Evolutionary conservation across 2,329 filamentous ascomycete genomes (phyloP), one percentile per base, ranked within the genome.

Genomic region (Emericellopsis cladophorae): DNA sequence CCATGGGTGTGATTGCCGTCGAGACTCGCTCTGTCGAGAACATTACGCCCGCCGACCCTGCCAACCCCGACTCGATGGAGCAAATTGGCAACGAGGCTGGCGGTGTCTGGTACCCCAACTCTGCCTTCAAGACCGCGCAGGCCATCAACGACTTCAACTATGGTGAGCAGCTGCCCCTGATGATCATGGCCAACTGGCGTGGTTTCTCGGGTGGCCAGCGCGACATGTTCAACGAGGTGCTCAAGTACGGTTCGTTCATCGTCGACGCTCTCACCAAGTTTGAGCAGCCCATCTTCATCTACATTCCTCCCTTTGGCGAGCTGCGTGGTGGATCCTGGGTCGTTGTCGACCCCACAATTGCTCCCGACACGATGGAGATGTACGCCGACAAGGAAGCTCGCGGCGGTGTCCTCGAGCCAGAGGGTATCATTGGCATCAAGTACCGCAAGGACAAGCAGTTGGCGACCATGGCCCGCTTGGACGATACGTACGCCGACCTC

Each of bases 121-220:
- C 90, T 10, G 92, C 92, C 21, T 98, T 90, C 81, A 98, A 98
- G 84, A 98, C 92, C 46, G 92, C 92, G 4, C 92, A 98, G 66
- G 92, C 92, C 42, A 94, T 98, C 68, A 88, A 84, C 55, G 92
- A 98, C 71, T 98, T 98, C 78, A 98, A 98, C 78, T 79, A 94
- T 50, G 92, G 92, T 60, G 92, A 98, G 68, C 92, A 98, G 70
- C 74, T 98, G 57, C 92, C 92, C 43, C 71, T 98, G 50, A 96
- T 98, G 88, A 98, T 98, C 59, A 79, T 98, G 48, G 92, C 92
- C 66, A 98, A 98, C 76, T 98, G 92, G 92, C 83, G 92, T 79
- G 92, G 92, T 72, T 98, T 98, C 86, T 98, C 92, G 51, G 92
- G 92, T 71, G 92, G 92, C 49, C 92, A 98, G 68, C 87, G 90